Evolutionary conservation across 2,329 filamentous ascomycete species (phyloP).

Genomic region (Nemania abortiva): DNA sequence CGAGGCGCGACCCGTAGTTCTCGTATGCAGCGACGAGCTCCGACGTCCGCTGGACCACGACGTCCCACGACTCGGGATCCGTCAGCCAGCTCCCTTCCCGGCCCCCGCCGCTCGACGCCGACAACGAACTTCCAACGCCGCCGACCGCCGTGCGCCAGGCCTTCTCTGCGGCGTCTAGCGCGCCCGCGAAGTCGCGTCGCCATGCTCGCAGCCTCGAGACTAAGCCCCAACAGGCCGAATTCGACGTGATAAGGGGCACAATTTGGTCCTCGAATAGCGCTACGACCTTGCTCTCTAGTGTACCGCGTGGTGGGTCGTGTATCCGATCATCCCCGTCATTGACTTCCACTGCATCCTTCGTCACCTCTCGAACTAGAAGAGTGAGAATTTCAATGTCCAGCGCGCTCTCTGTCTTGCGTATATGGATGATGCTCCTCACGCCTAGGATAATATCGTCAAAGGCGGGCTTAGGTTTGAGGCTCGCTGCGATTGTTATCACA

Average conservation of each 20-base stretch:
- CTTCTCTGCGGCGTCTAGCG: slow-evolving; percentile 87
- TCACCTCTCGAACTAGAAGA: slow-evolving; percentile 77
- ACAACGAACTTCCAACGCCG: slow-evolving; percentile 62
- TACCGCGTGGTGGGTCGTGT: slow-evolving; percentile 66
- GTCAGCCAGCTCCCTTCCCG: slow-evolving; percentile 62
- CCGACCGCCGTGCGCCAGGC: slow-evolving; percentile 82
- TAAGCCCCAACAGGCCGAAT: slow-evolving; percentile 81
- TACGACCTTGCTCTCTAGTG: slow-evolving; percentile 72
- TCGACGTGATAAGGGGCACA: slow-evolving; percentile 84
- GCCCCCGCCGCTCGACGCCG: slow-evolving; percentile 53
- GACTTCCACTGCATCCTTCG: slow-evolving; percentile 50
- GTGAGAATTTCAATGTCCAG: slow-evolving; percentile 80
- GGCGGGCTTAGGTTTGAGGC: slow-evolving; percentile 76
- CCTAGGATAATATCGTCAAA: slow-evolving; percentile 82
- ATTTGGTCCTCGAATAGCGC: slow-evolving; percentile 80
- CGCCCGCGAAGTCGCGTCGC: slow-evolving; percentile 75
- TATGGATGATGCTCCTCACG: slow-evolving; percentile 78
- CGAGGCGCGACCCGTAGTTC: slow-evolving; percentile 75
- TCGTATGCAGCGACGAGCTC: slow-evolving; percentile 86
- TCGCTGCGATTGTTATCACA: slow-evolving; percentile 86
- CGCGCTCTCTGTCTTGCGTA: slow-evolving; percentile 82
- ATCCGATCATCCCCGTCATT: slow-evolving; percentile 49
- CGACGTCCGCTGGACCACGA: slow-evolving; percentile 81
- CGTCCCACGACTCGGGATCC: slow-evolving; percentile 74
- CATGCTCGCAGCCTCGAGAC: slow-evolving; percentile 79